These are phyloP conservation scores for Kwoniella dejecticola DNA, from an alignment of 768 basidiomycete species.

Conservation along the genomic window DNA sequence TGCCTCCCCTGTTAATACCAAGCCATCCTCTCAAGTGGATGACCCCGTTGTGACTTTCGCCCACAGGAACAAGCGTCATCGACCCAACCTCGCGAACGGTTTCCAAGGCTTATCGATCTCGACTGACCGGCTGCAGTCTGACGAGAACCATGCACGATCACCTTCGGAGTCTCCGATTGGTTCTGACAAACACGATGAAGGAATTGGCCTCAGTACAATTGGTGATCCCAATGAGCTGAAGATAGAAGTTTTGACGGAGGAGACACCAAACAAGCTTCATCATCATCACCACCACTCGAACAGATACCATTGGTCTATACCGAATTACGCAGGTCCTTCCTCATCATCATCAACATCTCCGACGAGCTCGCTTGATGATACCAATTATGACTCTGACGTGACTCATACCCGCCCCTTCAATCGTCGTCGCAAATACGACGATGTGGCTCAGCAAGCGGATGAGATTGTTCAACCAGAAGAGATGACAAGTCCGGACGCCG, in stretches of 20 bases:
- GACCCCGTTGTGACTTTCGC: background rate
- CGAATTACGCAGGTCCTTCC: slow-evolving; percentile 19
- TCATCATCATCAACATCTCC: slow-evolving; percentile 23
- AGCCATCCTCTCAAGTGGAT: no score
- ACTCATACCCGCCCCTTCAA: slow-evolving; percentile 7
- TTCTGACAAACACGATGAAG: no score
- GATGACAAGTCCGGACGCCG: background rate
- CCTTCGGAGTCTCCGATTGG: no score
- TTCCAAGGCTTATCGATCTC: slow-evolving; percentile 37
- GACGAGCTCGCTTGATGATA: slow-evolving; percentile 18
- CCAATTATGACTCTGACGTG: slow-evolving; percentile 22
- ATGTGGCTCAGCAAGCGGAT: slow-evolving; percentile 28
- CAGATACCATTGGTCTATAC: slow-evolving; percentile 20
- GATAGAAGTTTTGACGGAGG: slow-evolving; percentile 20
- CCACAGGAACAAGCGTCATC: slow-evolving; percentile 34
- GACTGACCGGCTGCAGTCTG: background rate
- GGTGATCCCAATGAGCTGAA: slow-evolving; percentile 1
- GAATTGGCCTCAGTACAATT: background rate
- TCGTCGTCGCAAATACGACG: slow-evolving; percentile 12
- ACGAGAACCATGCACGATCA: background rate
- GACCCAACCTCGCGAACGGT: slow-evolving; percentile 43
- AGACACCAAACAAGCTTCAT: background rate
- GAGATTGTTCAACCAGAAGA: slow-evolving; percentile 26
- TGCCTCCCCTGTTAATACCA: background rate
- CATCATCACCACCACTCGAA: slow-evolving; percentile 19